Base-by-base conservation (phyloP, 345 rosid species). In the Ailanthus altissimus region DNA sequence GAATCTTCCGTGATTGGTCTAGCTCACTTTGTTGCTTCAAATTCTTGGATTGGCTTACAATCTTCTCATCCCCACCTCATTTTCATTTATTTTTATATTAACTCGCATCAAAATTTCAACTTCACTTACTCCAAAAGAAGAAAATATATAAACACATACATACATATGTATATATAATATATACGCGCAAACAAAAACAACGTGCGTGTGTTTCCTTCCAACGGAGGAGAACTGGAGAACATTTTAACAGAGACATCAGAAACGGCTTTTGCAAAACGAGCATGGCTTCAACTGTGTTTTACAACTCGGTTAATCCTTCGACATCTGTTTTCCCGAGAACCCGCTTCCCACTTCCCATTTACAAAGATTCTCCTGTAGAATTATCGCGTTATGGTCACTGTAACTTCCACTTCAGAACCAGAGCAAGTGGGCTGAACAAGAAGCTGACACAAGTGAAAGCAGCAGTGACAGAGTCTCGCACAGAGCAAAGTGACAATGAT, bases 271-370 rank as follows among this genome's bases (percentile, higher is more conserved):
- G 1, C 13, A 11, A 5, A 54, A 0, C 21, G 75, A 83, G 78
- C 66, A 92, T 93, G 97, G 90, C 91, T 81, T 84, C 94, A 40
- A 58, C 94, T 85, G 71, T 85, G 76, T 81, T 88, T 72, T 85
- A 83, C 81, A 86, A 81, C 83, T 81, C 88, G 8, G 75, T 84
- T 51, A 83, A 82, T 38, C 89, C 88, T 23, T 84, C 91, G 40
- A 81, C 90, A 23, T 73, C 89, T 12, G 70, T 84, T 75, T 84
- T 87, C 80, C 73, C 95, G 6, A 88, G 77, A 70, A 84, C 83
- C 88, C 92, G 86, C 43, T 78, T 85, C 60, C 82, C 86, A 5
- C 62, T 73, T 75, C 89, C 86, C 23, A 16, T 77, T 1, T 62
- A 78, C 40, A 89, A 69, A 69, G 76, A 76, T 66, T 72, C 78